Percentiles rank a stretch among this genome's conserved stretches.
phyloP scores from a whole-genome alignment of 2,329 filamentous ascomycete genomes.

The Arthroderma sp. region DNA sequence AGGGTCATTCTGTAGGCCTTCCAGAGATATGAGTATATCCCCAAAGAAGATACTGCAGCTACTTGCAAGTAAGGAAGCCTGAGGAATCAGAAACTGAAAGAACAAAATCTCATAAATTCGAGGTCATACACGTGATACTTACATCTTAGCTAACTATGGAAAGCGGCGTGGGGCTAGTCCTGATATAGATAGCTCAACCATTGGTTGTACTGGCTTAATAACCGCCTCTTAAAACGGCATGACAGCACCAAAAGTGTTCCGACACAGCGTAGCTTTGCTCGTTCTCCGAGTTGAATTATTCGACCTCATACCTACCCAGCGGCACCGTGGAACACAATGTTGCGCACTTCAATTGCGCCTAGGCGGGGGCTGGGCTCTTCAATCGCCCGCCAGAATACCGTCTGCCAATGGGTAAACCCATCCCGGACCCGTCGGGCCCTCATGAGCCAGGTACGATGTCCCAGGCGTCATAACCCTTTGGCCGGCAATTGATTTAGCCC shows the following conservation, averaged over 20 bases:
- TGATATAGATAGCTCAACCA: too few species aligned
- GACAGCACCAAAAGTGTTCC: not conserved
- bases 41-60: too few species aligned
- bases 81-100: too few species aligned
- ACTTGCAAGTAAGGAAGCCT: too few species aligned
- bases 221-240: too few species aligned
- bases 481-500: too few species aligned
- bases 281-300: not conserved
- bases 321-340: conserved; percentile 36
- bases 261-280: not conserved
- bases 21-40: too few species aligned
- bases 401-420: conserved; percentile 31
- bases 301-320: conserved; percentile 1
- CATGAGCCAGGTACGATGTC: conserved; percentile 24
- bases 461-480: conserved; percentile 9
- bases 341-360: conserved; percentile 41
- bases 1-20: too few species aligned
- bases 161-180: not conserved
- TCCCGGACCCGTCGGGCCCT: conserved; percentile 10
- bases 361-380: conserved; percentile 31
- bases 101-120: too few species aligned
- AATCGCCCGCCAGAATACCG: conserved; percentile 23
- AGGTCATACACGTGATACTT: too few species aligned
- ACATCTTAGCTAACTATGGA: not conserved
- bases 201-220: too few species aligned